Evolutionary conservation across 2,329 filamentous ascomycete genomes (phyloP).

Genomic region (Arthroderma sp.): DNA sequence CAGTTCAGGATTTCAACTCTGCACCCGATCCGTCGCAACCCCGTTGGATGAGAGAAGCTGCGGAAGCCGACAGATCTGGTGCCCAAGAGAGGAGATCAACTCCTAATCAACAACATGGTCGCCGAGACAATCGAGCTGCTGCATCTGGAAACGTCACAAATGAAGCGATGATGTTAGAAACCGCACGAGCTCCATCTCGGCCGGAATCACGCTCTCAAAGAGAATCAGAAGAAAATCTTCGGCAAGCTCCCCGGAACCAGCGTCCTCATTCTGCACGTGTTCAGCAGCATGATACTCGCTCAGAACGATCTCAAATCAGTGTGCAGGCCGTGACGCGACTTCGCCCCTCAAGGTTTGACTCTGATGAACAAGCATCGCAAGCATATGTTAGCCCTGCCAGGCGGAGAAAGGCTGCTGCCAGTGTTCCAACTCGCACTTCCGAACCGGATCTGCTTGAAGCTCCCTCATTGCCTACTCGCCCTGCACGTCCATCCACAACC

Average conservation of each 20-base stretch:
- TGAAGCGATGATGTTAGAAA: slow-evolving; percentile 65
- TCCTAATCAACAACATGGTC: background rate
- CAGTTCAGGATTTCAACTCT: slow-evolving; percentile 68
- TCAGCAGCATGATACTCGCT: background rate
- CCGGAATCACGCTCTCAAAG: background rate
- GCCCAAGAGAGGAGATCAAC: background rate
- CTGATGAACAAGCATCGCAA: slow-evolving; percentile 69
- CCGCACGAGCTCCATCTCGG: slow-evolving; percentile 4
- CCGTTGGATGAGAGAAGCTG: slow-evolving; percentile 83
- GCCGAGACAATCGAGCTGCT: background rate
- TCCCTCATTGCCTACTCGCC: slow-evolving; percentile 17
- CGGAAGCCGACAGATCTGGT: slow-evolving; percentile 7
- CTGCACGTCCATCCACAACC: slow-evolving; percentile 22
- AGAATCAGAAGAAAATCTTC: background rate
- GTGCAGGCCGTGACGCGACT: slow-evolving; percentile 23
- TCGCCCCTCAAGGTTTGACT: slow-evolving; percentile 52
- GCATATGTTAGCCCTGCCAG: slow-evolving; percentile 79
- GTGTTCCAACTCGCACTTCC: slow-evolving; percentile 30
- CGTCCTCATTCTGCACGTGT: too few relatives aligned
- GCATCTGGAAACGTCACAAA: slow-evolving; percentile 13
- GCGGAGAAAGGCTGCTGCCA: slow-evolving; percentile 52
- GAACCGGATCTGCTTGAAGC: slow-evolving; percentile 55
- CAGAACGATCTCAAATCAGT: background rate
- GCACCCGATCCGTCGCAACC: slow-evolving; percentile 69
- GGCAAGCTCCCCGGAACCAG: background rate